Evolutionary conservation across 345 rosid genomes (phyloP).

Genomic region (Gossypium mustelinum): DNA sequence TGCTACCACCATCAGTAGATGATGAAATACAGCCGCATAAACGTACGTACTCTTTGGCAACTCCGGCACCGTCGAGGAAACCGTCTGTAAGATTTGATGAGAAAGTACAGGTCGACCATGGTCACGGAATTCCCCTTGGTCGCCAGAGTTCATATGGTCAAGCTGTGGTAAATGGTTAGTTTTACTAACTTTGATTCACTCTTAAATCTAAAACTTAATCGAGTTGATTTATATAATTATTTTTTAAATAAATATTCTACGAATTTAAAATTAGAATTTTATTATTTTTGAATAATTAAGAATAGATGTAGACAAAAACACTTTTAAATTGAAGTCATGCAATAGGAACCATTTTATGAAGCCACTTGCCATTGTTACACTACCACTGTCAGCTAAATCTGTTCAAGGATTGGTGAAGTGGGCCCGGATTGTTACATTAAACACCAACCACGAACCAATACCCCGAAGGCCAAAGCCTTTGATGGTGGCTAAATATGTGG

Average conservation of each 20-base stretch:
- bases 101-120: slow-evolving; percentile 50
- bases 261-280: too few relatives aligned
- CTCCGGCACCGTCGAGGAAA: slow-evolving; percentile 41
- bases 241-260: too few relatives aligned
- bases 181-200: background rate
- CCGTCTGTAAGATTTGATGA: slow-evolving; percentile 34
- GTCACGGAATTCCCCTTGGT: slow-evolving; percentile 33
- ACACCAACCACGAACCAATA: too few relatives aligned
- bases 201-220: background rate
- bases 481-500: background rate
- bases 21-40: slow-evolving; percentile 30
- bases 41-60: slow-evolving; percentile 38
- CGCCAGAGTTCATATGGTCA: slow-evolving; percentile 71
- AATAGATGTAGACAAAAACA: background rate
- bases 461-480: too few relatives aligned
- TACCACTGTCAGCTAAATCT: too few relatives aligned
- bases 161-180: slow-evolving; percentile 76
- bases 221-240: background rate
- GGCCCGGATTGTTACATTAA: too few relatives aligned
- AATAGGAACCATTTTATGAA: too few relatives aligned
- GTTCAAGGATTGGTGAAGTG: too few relatives aligned
- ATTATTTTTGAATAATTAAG: too few relatives aligned
- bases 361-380: too few relatives aligned
- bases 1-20: slow-evolving; percentile 35
- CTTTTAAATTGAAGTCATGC: background rate